A percentile compares a stretch with the other conserved stretches of the same genome.
These are phyloP conservation scores for Cladobotryum mycophilum DNA, from an alignment of 2,329 filamentous ascomycete genomes.

Conservation along the genomic window DNA sequence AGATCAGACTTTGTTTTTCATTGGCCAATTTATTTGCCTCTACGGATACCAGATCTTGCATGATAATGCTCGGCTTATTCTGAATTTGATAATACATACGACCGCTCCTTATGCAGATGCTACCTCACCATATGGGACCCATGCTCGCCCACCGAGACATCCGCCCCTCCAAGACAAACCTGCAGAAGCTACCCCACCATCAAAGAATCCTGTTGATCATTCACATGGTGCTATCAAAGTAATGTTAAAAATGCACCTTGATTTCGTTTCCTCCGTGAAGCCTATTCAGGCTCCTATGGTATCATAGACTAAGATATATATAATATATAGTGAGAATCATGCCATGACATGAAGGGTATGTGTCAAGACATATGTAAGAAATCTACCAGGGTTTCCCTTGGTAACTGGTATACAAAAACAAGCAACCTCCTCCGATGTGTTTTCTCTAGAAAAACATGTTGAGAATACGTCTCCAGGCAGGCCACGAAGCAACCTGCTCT, in stretches of 20 bases:
- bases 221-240: too few species aligned
- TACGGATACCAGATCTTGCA: too few species aligned
- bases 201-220: too few species aligned
- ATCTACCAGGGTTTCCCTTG: not conserved
- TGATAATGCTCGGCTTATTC: too few species aligned
- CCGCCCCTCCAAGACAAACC: too few species aligned
- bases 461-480: slow-evolving; percentile 41
- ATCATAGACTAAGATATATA: slow-evolving; percentile 3
- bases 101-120: too few species aligned
- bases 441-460: slow-evolving; percentile 32
- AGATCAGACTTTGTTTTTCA: too few species aligned
- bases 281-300: slow-evolving; percentile 3
- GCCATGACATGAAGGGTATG: slow-evolving; percentile 8
- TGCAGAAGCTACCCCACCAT: too few species aligned
- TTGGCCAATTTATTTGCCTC: too few species aligned
- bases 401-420: not conserved
- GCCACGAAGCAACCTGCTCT: slow-evolving; percentile 43
- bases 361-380: slow-evolving; percentile 5
- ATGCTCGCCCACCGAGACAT: too few species aligned
- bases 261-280: slow-evolving; percentile 1
- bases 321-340: slow-evolving; percentile 10
- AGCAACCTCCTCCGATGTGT: not conserved
- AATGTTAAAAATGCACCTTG: not conserved
- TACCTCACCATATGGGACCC: too few species aligned
- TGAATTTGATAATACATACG: too few species aligned